Evolutionary conservation across 208 protist species (phyloP).

Genomic region (Porcisia deanei): DNA sequence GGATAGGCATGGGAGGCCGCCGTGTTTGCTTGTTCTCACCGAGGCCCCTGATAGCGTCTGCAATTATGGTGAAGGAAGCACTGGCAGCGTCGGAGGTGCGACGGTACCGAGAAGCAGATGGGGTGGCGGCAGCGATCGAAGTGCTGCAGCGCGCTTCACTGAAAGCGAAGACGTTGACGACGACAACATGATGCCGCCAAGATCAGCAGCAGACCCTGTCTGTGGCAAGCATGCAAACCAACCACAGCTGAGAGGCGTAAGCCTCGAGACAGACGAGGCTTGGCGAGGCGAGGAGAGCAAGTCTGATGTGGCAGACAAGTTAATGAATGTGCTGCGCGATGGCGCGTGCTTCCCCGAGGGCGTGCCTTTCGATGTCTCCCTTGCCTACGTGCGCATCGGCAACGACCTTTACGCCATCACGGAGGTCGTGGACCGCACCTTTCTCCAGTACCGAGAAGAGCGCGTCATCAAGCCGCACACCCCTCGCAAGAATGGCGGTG

Average conservation of each 20-base stretch:
- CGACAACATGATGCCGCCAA: neutral
- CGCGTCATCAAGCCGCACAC: slow-evolving; percentile 32
- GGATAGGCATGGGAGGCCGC: slow-evolving; percentile 1
- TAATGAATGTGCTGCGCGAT: slow-evolving; percentile 30
- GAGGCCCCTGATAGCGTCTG: slow-evolving; percentile 7
- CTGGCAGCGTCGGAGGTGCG: neutral
- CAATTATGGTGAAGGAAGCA: neutral
- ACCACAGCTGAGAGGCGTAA: neutral
- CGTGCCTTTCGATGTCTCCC: slow-evolving; percentile 40
- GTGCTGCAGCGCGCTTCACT: neutral
- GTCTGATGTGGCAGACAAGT: neutral
- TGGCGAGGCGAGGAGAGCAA: neutral
- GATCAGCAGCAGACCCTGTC: neutral
- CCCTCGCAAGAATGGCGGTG: neutral
- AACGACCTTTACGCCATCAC: slow-evolving; percentile 68
- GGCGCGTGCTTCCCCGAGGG: slow-evolving; percentile 38
- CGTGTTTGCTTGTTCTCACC: slow-evolving; percentile 21
- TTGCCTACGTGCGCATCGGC: slow-evolving; percentile 67
- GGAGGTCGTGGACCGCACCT: slow-evolving; percentile 64
- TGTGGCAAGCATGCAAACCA: neutral
- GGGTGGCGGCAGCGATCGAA: neutral
- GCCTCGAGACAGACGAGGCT: neutral
- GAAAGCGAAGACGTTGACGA: neutral
- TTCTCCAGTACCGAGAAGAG: slow-evolving; percentile 72
- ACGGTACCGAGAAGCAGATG: neutral